These are phyloP conservation scores for Solanum megistacrolobum DNA, from an alignment of 257 asterid species.

Conservation along the genomic window DNA sequence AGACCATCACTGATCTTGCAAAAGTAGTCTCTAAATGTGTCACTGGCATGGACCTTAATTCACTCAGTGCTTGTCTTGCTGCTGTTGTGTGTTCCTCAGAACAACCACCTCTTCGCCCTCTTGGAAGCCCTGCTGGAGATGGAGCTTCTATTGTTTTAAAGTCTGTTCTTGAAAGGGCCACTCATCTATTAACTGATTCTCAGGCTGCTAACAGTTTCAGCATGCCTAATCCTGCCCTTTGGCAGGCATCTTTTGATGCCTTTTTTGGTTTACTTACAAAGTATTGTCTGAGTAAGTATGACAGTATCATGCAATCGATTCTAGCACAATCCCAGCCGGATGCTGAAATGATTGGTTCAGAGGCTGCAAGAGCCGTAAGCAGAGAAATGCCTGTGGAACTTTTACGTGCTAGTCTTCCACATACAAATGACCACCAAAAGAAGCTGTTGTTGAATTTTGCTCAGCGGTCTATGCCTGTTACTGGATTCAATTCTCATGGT, in stretches of 20 bases:
- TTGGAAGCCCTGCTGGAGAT: conserved; percentile 44
- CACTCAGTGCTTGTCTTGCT: conserved; percentile 39
- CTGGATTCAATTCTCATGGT: conserved; percentile 16
- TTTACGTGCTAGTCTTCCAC: conserved; percentile 42
- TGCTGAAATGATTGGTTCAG: conserved; percentile 14
- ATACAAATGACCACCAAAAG: conserved; percentile 34
- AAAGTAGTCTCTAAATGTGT: conserved; percentile 17
- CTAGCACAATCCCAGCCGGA: conserved; percentile 8
- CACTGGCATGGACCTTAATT: conserved; percentile 33
- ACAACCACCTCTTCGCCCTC: conserved; percentile 42
- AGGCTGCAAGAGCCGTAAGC: conserved; percentile 27
- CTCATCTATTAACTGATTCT: conserved; percentile 29
- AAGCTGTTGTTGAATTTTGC: conserved; percentile 33
- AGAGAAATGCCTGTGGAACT: conserved; percentile 44
- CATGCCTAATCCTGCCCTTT: conserved; percentile 29
- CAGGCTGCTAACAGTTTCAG: conserved; percentile 23
- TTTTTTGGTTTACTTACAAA: conserved; percentile 29
- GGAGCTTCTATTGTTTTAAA: conserved; percentile 37
- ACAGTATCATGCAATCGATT: conserved; percentile 18
- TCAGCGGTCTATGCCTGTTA: conserved; percentile 29
- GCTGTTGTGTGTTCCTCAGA: conserved; percentile 38
- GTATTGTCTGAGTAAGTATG: conserved; percentile 32
- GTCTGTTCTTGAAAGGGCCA: conserved; percentile 38
- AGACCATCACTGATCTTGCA: conserved; percentile 20
- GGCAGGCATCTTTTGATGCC: conserved; percentile 48